Base-by-base conservation (phyloP, 768 basidiomycete species). In the Russula griseocarnosa region DNA sequence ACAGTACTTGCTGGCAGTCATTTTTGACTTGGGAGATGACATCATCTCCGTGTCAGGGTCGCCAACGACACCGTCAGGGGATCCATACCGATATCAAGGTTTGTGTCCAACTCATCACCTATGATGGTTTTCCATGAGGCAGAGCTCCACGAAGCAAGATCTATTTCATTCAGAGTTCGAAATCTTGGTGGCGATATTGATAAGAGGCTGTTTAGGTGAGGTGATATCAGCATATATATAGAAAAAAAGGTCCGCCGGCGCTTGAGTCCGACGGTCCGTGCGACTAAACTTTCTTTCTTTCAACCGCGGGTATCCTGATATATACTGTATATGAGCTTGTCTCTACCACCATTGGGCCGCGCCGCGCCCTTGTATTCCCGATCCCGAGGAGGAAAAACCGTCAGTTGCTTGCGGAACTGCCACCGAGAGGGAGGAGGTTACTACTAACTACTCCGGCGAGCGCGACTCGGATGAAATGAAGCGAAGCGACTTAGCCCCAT, bases 401-500 rank as follows among this genome's bases (percentile, higher is more conserved):
- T 50, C 30, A 56, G 50, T 55, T 58, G 28, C 61, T 47, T 47
- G 46, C 11, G 46, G 46, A 52, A 55, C 30, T 42, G 24, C 49
- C 16, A 36, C 66, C 62, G 49, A 44, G 47, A 46, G 38, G 38
- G 16, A 14, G 38, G 9, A 47, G n/a, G 46, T 47, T 47, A 13
- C 46, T 22, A 22, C 44, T 44, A n/a, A 47, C 46, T 47, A n/a
- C n/a, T 47, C 46, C 22, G 46, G 46, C 22, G 46, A 47, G 22
- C 46, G 44, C 44, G 44, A 44, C 44, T 44, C 44, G 46, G 46
- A 11, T 22, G 46, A n/a, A 47, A 22, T 47, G 46, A 47, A 47
- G 16, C 38, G 14, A 40, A 5, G 63, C 66, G 63, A 67, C 55
- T 47, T 65, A 60, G 63, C 66, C 42, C 66, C 66, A 55, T 47